phyloP scores from a whole-genome alignment of 805 yeast species.

The Hanseniaspora nectarophila region DNA sequence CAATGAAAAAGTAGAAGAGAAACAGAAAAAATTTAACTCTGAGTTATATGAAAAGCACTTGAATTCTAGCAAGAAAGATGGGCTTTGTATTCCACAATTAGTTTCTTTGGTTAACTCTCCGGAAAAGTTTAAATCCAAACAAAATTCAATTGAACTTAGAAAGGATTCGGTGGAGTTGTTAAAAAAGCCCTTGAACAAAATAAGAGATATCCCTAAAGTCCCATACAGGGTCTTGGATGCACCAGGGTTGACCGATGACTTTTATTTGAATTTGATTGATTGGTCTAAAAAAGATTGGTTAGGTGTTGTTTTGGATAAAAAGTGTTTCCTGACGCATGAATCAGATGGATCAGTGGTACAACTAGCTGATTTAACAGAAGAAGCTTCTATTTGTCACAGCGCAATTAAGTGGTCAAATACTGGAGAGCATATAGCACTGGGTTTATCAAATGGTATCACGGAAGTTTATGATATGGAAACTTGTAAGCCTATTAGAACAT shows the following conservation, averaged over 20 bases:
- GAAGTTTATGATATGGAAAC: conserved; percentile 91
- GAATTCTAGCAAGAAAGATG: not conserved
- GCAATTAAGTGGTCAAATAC: conserved; percentile 87
- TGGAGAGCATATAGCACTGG: conserved; percentile 89
- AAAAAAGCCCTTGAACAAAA: conserved; percentile 69
- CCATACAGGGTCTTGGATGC: conserved; percentile 93
- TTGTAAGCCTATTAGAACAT: conserved; percentile 69
- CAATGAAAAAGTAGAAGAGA: not conserved
- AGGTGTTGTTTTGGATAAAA: conserved; percentile 80
- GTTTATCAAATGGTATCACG: conserved; percentile 74
- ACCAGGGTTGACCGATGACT: conserved; percentile 88
- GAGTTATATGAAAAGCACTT: not conserved
- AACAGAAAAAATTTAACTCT: not conserved
- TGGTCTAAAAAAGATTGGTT: conserved; percentile 87
- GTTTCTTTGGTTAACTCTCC: not conserved
- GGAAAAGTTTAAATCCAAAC: not conserved
- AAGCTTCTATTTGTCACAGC: conserved; percentile 29
- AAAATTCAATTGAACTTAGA: conserved; percentile 32
- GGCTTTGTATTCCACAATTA: not conserved
- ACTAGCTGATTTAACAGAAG: conserved; percentile 42
- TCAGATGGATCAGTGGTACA: conserved; percentile 69
- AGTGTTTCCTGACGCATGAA: conserved; percentile 87
- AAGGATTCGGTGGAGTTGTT: conserved; percentile 73
- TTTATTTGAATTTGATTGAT: conserved; percentile 80
- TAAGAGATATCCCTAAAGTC: conserved; percentile 66